Base-by-base conservation (phyloP, 345 rosid genomes). In the Syzygium aqueum region DNA sequence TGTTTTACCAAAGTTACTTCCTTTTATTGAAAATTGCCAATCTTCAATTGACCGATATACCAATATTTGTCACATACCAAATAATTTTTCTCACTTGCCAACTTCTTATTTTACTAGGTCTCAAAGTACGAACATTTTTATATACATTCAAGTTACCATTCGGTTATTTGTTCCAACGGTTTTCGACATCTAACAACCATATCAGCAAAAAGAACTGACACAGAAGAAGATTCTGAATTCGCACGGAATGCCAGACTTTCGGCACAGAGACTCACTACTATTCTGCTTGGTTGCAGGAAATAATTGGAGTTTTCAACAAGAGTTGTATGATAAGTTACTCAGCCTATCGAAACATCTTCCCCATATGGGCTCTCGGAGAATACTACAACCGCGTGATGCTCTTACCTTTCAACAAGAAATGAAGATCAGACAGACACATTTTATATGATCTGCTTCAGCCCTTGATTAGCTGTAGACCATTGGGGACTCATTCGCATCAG, bases 311-410 rank as follows among this genome's bases (percentile, higher is more conserved):
- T 25, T 94, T 94, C 91, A 92, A 93, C 87, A 92, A 84, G 89
- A 94, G 92, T 37, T 94, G 96, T 21, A 93, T 92, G 97, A 94
- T 95, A 78, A 92, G 92, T 85, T 95, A 93, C 84, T 90, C 96
- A 2, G 92, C 93, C 59, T 94, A 94, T 88, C 88, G 93, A 85
- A 91, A 92, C 83, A 94, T 93, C 40, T 95, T 94, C 50, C 95
- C 95, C 40, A 85, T 94, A 33, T 94, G 96, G 97, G 98, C 97
- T 14, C 88, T 94, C 27, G 97, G 96, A 86, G 93, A 92, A 85
- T 95, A 94, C 83, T 90, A 30, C 53, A 90, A 88, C 43, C 89
- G 85, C 10, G 92, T 91, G 57, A 21, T 90, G 53, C 23, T 90
- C 65, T 67, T 77, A 61, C 85, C 80, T 19, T 37, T 9, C 49